Base-by-base conservation (phyloP, 441 rosid species). In the Corymbia calophylla region DNA sequence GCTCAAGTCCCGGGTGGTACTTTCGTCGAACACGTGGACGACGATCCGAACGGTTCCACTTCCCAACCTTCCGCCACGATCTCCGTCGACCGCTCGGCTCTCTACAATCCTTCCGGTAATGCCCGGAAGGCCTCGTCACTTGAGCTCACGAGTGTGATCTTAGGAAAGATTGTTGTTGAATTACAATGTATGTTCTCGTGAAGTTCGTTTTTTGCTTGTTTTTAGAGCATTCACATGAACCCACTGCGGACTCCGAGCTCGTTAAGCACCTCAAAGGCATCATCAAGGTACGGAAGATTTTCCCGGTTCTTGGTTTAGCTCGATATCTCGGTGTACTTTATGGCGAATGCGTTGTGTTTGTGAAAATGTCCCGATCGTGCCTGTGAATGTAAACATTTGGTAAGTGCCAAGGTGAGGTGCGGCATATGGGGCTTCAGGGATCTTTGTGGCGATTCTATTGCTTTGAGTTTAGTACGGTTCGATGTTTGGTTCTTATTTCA, bases 191-290 rank as follows among this genome's bases (percentile, higher is more conserved):
- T 23, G n/a, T 44, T 73, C 29, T 73, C 17, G 84, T 73, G 27
- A 73, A 23, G 17, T 68, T 89, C 29, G 13, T 27, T 49, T 58
- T 85, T 53, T 90, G 44, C 48, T 81, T n/a, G 27, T 53, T 86
- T 90, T 90, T 87, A 96, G 99, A 93, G 89, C 98, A 96, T 92
- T 95, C 96, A 88, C 98, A 95, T 89, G 96, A 92, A 86, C 92
- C 91, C 56, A 82, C 89, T 18, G 86, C 93, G 47, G 99, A 94
- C 31, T 94, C 99, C 12, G 99, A 95, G 93, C 97, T 98, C 81
- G 96, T 94, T 89, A 96, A 97, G 91, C 98, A 97, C 92, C 99
- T 98, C 92, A 96, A 95, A 91, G 97, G 97, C 84, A 93, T 96
- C 89, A 98, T 96, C 90, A 98, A 96, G 99, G 99, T 97, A 81